Evolutionary conservation across 306 rosid genomes (phyloP), one percentile per base, ranked within the genome.

Genomic region (Cajanus cajan): DNA sequence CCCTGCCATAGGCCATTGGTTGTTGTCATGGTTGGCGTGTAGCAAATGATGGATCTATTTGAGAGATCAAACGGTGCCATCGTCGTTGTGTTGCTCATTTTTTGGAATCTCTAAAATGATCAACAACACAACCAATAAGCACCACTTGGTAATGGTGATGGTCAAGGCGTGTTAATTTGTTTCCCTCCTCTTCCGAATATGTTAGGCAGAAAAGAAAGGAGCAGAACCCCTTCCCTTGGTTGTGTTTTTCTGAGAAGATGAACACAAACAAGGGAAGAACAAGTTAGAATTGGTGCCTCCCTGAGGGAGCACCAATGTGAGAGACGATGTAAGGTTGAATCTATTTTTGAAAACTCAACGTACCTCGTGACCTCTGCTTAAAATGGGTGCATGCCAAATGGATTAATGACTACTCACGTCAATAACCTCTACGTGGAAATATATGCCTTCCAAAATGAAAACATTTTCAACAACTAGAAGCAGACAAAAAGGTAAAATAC

Each of bases 1-100:
- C 91, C 96, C 40, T 74, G 79, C 97, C 96, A 94, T 4, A 89
- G 37, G 43, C 97, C 93, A 61, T 85, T 85, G 28, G 97, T 86
- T 14, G 94, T 91, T 48, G 89, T 86, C 97, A 87, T 89, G 8
- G 84, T 73, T 9, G 98, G 98, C 2, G 86, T 85, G 39, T 91
- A 94, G 39, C 97, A 94, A 11, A 94, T 78, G 31, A 86, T 55
- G 7, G 89, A 51, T 4, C 33, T 79, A 0, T 89, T 86, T 5
- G 92, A 16, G 0, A 52, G 4, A 68, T 52, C 74, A 0, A 2
- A 2, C 0, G 83, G 2, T 51, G 59, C 4, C 2, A 36, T 61
- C 4, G 71, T 40, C 4, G 75, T 40, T 39, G 43, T 0, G 75
- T 57, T 39, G 1, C 33, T 68, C 80, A 81, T 85, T 47, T 72